Base-by-base conservation (phyloP, 805 yeast species). In the Tetrapisispora arboricola region DNA sequence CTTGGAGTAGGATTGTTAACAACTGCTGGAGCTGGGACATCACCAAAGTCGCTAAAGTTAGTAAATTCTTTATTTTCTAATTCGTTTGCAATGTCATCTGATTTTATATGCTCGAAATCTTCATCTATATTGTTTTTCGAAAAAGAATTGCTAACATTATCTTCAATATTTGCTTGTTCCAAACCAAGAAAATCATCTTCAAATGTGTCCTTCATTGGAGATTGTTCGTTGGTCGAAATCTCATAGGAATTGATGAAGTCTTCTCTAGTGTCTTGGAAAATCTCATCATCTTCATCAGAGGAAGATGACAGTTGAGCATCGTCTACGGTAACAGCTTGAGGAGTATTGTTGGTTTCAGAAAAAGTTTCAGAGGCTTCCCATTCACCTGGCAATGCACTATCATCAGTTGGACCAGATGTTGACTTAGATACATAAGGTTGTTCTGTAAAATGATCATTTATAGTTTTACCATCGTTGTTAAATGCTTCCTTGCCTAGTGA, bases 171-270 rank as follows among this genome's bases (percentile, higher is more conserved):
- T 25, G 69, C 69, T 36, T 66, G 68, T 41, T 66, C 71, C 43
- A 69, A 51, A 12, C 65, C 74, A 24, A 60, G 66, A 51, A 71
- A 70, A 32, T 66, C 72, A 46, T 65, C 69, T 44, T 63, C 71
- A 45, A 66, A 67, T 16, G 48, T 54, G 44, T 55, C 57, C 35
- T 44, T 46, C 7, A 10, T 38, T 10, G 57, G 39, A 19, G 29
- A 29, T 13, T n/a, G 19, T 5, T 11, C 32, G 22, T 16, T 22
- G 17, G 19, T 32, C 13, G 20, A 7, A 8, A 31, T 26, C n/a
- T 32, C 38, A 28, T 39, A 39, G 5, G 42, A 33, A 21, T 29
- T 33, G 3, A 39, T 28, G 13, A 41, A 32, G 11, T 41, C 44
- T 12, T 41, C 44, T n/a, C 34, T 32, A 3, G 44, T 41, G 15